phyloP scores from a whole-genome alignment of 495 filamentous ascomycete genomes.

The Terfezia claveryi region DNA sequence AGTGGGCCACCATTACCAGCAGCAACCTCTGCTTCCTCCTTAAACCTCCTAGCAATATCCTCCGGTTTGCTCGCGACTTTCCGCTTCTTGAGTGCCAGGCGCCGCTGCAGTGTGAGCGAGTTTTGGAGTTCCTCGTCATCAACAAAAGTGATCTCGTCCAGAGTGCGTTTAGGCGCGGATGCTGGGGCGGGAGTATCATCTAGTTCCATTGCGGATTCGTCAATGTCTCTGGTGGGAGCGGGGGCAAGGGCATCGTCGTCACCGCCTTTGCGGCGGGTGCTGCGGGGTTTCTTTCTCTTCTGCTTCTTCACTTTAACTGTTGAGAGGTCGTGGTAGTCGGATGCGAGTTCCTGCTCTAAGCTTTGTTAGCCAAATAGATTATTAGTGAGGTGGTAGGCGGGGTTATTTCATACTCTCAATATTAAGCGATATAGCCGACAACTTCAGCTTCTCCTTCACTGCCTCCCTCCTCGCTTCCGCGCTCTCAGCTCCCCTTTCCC shows the following conservation, averaged over 20 bases:
- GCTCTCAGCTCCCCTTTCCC: not conserved
- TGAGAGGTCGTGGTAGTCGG: slow-evolving; percentile 71
- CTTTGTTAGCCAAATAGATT: slow-evolving; percentile 1
- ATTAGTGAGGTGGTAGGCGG: not conserved
- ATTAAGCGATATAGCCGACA: slow-evolving; percentile 54
- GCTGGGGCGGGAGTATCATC: slow-evolving; percentile 29
- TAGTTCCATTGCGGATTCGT: slow-evolving; percentile 46
- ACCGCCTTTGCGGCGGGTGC: slow-evolving; percentile 40
- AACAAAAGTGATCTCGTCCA: slow-evolving; percentile 47
- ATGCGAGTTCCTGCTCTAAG: slow-evolving; percentile 38
- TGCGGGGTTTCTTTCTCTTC: slow-evolving; percentile 75
- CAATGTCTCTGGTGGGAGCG: slow-evolving; percentile 13
- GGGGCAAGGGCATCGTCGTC: slow-evolving; percentile 47
- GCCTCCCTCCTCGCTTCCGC: slow-evolving; percentile 18
- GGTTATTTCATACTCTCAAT: slow-evolving; percentile 27
- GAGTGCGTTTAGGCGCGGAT: slow-evolving; percentile 36
- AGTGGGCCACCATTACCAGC: slow-evolving; percentile 14
- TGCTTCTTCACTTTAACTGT: slow-evolving; percentile 80
- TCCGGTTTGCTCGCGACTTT: slow-evolving; percentile 53
- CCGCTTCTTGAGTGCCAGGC: slow-evolving; percentile 68
- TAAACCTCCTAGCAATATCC: slow-evolving; percentile 63
- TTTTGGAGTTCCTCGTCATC: slow-evolving; percentile 90
- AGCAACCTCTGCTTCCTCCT: slow-evolving; percentile 43
- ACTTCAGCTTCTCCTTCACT: slow-evolving; percentile 37
- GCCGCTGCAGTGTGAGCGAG: slow-evolving; percentile 55